These are phyloP conservation scores for Pilobolus umbonatus DNA, from an alignment of 192 early-diverging fungal species.

Conservation along the genomic window DNA sequence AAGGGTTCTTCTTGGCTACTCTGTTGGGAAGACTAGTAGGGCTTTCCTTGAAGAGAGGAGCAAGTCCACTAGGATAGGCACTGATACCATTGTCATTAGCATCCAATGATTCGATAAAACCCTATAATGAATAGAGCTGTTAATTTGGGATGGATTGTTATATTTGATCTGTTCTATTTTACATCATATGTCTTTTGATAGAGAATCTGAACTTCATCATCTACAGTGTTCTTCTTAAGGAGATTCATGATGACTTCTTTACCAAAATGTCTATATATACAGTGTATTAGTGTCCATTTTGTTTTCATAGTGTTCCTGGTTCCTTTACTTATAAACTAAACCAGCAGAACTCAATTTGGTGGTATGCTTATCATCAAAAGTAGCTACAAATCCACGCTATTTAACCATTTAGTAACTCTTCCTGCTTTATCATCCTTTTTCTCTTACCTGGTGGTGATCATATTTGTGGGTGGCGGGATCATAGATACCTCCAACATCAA, in stretches of 20 bases:
- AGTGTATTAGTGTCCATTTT: background rate
- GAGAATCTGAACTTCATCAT: constrained; percentile 59
- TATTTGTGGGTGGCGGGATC: constrained; percentile 68
- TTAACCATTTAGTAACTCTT: background rate
- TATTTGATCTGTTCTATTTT: background rate
- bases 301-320: background rate
- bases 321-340: constrained; percentile 79
- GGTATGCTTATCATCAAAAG: constrained; percentile 68
- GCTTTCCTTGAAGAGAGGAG: constrained; percentile 75
- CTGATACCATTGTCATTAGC: constrained; percentile 93
- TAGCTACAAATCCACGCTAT: constrained; percentile 80
- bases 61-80: constrained; percentile 75
- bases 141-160: background rate
- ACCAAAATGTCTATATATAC: constrained; percentile 71
- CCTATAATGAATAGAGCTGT: constrained; percentile 17
- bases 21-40: constrained; percentile 74
- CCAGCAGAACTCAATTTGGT: constrained; percentile 95
- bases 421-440: background rate
- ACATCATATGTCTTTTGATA: constrained; percentile 83
- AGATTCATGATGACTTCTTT: constrained; percentile 67
- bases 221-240: constrained; percentile 44
- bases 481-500: constrained; percentile 94
- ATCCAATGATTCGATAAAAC: constrained; percentile 76
- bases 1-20: constrained; percentile 84
- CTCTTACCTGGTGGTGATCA: constrained; percentile 81